Conservation (phyloP, 2,329 filamentous ascomycete genomes). For the Metarhizium guizhouense region DNA sequence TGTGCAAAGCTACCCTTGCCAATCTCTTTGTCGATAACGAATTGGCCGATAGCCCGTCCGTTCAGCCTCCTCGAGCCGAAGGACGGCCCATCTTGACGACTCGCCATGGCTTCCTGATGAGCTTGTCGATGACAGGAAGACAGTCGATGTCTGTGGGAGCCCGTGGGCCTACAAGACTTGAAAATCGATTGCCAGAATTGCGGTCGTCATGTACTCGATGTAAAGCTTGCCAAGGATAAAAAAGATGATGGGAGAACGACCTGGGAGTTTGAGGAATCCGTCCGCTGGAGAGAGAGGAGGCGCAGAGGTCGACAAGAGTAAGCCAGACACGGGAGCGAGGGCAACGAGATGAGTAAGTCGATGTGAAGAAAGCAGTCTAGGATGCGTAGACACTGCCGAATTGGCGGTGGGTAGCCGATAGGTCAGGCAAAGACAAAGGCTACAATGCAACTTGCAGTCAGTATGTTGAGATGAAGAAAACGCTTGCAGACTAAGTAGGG, state of each 20-base stretch:
- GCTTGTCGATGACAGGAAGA: slow-evolving; percentile 25
- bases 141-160: slow-evolving; percentile 20
- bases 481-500: too few species aligned
- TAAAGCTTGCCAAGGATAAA: slow-evolving; percentile 5
- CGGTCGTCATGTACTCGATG: slow-evolving; percentile 31
- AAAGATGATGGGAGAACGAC: slow-evolving; percentile 4
- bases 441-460: slow-evolving; percentile 14
- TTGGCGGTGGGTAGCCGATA: slow-evolving; percentile 23
- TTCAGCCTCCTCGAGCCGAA: slow-evolving; percentile 25
- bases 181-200: slow-evolving; percentile 22
- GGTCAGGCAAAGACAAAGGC: slow-evolving; percentile 15
- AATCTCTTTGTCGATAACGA: slow-evolving; percentile 79
- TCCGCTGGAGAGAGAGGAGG: slow-evolving; percentile 2
- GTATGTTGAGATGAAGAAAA: not conserved
- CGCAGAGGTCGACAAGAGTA: slow-evolving; percentile 2
- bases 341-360: slow-evolving; percentile 12
- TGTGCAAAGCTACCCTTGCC: slow-evolving; percentile 97
- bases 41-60: slow-evolving; percentile 54
- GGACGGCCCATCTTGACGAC: slow-evolving; percentile 27
- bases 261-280: not conserved
- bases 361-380: slow-evolving; percentile 6
- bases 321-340: slow-evolving; percentile 11
- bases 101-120: slow-evolving; percentile 29
- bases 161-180: slow-evolving; percentile 28
- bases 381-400: slow-evolving; percentile 10